Evolutionary conservation across 2,329 filamentous ascomycete species (phyloP).

Genomic region (Aspergillus sp.): DNA sequence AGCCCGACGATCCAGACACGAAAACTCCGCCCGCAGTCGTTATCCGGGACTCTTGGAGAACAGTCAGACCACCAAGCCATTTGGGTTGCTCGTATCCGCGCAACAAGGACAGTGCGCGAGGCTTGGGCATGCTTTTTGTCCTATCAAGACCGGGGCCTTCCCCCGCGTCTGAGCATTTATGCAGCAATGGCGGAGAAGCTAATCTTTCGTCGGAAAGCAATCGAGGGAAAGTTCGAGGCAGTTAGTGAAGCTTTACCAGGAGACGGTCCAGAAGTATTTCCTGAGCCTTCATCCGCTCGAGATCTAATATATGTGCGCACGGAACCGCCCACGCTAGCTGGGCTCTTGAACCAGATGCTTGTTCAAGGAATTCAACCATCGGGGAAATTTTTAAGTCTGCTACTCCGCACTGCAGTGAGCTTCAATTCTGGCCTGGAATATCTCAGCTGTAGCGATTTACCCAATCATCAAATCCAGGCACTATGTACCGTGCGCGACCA

Average conservation of each 20-base stretch:
- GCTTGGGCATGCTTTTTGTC: conserved; percentile 58
- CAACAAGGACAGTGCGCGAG: conserved; percentile 54
- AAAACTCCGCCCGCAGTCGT: conserved; percentile 24
- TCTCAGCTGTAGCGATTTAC: conserved; percentile 30
- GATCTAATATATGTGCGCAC: conserved; percentile 51
- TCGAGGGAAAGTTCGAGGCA: conserved; percentile 13
- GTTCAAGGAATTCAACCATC: conserved; percentile 37
- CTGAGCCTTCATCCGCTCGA: conserved; percentile 49
- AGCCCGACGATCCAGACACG: conserved; percentile 57
- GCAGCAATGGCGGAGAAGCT: conserved; percentile 52
- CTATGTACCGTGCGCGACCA: conserved; percentile 20
- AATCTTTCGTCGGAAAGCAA: conserved; percentile 29
- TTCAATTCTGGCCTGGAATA: conserved; percentile 37
- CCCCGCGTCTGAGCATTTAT: conserved; percentile 39
- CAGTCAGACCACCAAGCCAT: conserved; percentile 24
- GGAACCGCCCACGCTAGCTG: conserved; percentile 45
- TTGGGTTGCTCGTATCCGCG: conserved; percentile 51
- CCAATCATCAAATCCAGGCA: conserved; percentile 22
- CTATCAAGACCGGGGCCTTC: conserved; percentile 39
- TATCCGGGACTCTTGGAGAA: conserved; percentile 9
- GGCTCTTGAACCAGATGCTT: conserved; percentile 45
- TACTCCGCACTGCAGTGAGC: conserved; percentile 40
- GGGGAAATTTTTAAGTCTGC: conserved; percentile 39
- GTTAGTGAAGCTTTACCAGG: conserved; percentile 41
- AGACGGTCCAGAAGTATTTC: conserved; percentile 47